Percentiles rank a stretch among this genome's conserved stretches.
These are phyloP conservation scores for Paragyromitra xinjiangensis DNA, from an alignment of 495 filamentous ascomycete genomes.

Conservation along the genomic window DNA sequence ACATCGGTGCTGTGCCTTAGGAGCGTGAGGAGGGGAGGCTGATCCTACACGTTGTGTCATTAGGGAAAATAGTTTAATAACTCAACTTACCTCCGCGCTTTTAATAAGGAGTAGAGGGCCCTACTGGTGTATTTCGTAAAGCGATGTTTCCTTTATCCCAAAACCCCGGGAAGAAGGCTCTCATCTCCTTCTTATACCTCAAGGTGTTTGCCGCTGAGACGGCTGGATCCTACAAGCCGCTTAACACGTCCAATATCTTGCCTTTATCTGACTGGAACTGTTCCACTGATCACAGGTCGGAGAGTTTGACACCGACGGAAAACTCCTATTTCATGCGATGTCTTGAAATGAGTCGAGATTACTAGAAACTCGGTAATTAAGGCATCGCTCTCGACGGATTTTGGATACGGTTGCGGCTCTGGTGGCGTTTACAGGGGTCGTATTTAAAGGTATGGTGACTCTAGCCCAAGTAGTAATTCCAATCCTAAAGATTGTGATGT, in stretches of 20 bases:
- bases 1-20: slow-evolving; percentile 9
- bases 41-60: slow-evolving; percentile 29
- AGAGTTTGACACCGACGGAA: not conserved
- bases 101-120: slow-evolving; percentile 4
- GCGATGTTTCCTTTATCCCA: not conserved
- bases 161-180: not conserved
- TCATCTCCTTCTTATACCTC: slow-evolving; percentile 35
- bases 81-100: slow-evolving; percentile 6
- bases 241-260: not conserved
- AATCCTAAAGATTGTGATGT: not conserved
- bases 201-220: not conserved
- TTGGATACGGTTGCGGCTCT: slow-evolving; percentile 16
- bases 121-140: slow-evolving; percentile 10
- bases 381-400: not conserved
- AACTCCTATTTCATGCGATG: slow-evolving; percentile 2
- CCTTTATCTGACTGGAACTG: slow-evolving; percentile 27
- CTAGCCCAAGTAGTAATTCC: not conserved
- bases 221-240: slow-evolving; percentile 1
- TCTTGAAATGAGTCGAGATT: slow-evolving; percentile 38
- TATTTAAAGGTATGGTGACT: slow-evolving; percentile 17
- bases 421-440: not conserved
- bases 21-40: not conserved
- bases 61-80: slow-evolving; percentile 11
- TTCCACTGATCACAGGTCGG: not conserved
- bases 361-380: slow-evolving; percentile 6